A percentile compares a stretch with the other conserved stretches of the same genome.
phyloP scores from a whole-genome alignment of 2,329 filamentous ascomycete genomes.

The Neurospora sp. region DNA sequence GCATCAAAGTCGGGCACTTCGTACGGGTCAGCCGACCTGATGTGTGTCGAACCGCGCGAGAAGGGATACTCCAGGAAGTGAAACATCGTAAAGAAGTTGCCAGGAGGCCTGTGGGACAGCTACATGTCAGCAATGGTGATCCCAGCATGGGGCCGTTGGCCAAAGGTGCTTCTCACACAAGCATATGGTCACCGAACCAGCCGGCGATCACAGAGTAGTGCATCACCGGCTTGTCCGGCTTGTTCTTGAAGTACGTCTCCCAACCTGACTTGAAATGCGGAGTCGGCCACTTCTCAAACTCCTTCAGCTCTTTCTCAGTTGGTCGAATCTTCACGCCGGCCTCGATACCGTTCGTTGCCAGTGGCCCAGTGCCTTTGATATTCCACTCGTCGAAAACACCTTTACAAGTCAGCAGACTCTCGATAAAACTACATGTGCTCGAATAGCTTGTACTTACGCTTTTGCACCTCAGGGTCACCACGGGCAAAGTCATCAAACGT shows the following conservation, averaged over 20 bases:
- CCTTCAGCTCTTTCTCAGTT: slow-evolving; percentile 53
- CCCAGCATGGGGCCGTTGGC: slow-evolving; percentile 10
- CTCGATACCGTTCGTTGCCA: slow-evolving; percentile 71
- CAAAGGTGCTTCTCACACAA: slow-evolving; percentile 32
- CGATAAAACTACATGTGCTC: not conserved
- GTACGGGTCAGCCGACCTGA: slow-evolving; percentile 62
- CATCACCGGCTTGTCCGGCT: slow-evolving; percentile 81
- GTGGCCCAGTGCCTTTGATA: slow-evolving; percentile 64
- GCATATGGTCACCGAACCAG: slow-evolving; percentile 51
- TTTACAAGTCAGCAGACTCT: slow-evolving; percentile 15
- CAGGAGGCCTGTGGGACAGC: slow-evolving; percentile 50
- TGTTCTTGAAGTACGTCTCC: slow-evolving; percentile 76
- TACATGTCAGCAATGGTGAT: slow-evolving; percentile 19
- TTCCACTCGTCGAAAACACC: slow-evolving; percentile 69
- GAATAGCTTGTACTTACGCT: slow-evolving; percentile 32
- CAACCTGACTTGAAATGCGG: slow-evolving; percentile 65
- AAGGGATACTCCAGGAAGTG: slow-evolving; percentile 72
- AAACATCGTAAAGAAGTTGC: slow-evolving; percentile 79
- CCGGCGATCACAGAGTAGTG: slow-evolving; percentile 70
- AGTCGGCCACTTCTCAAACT: slow-evolving; percentile 64
- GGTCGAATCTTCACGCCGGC: slow-evolving; percentile 71
- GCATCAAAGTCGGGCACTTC: slow-evolving; percentile 68
- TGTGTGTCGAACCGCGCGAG: slow-evolving; percentile 62
- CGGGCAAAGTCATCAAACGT: slow-evolving; percentile 73
- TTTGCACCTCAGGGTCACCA: slow-evolving; percentile 62